phyloP scores from a whole-genome alignment of 1,284 basidiomycete species.

The Apiotrichum gracile region DNA sequence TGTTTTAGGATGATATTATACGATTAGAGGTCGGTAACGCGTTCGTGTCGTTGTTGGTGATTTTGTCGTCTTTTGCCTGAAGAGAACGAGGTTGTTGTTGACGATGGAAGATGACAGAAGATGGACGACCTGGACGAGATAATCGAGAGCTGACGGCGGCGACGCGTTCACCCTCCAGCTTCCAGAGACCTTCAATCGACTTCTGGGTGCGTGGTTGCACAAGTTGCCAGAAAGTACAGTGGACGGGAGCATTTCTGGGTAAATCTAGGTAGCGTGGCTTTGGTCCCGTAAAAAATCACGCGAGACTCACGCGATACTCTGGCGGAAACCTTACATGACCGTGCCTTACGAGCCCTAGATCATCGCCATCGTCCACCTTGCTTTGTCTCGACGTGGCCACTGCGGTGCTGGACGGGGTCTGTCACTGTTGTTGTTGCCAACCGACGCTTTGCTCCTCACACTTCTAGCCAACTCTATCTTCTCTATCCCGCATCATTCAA shows the following conservation, averaged over 20 bases:
- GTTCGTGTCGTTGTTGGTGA: background rate
- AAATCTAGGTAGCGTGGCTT: too few relatives aligned
- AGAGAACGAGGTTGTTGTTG: background rate
- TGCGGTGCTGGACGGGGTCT: too few relatives aligned
- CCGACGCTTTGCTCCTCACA: background rate
- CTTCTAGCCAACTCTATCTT: background rate
- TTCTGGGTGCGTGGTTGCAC: background rate
- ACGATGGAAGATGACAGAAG: slow-evolving; percentile 15
- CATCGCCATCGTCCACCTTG: background rate
- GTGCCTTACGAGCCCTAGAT: too few relatives aligned
- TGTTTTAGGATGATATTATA: background rate
- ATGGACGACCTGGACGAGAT: background rate
- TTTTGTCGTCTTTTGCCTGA: background rate
- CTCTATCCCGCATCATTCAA: background rate
- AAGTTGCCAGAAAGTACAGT: background rate
- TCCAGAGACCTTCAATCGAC: background rate
- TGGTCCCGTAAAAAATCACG: too few relatives aligned
- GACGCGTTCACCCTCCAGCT: background rate
- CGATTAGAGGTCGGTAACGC: background rate
- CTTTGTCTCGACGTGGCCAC: background rate
- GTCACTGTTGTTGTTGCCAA: too few relatives aligned
- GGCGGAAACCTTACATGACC: too few relatives aligned
- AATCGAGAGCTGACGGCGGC: background rate
- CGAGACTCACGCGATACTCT: too few relatives aligned
- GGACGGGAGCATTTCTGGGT: too few relatives aligned